These are phyloP conservation scores for Diaporthe vexans DNA, from an alignment of 2,329 filamentous ascomycete species.

Conservation along the genomic window DNA sequence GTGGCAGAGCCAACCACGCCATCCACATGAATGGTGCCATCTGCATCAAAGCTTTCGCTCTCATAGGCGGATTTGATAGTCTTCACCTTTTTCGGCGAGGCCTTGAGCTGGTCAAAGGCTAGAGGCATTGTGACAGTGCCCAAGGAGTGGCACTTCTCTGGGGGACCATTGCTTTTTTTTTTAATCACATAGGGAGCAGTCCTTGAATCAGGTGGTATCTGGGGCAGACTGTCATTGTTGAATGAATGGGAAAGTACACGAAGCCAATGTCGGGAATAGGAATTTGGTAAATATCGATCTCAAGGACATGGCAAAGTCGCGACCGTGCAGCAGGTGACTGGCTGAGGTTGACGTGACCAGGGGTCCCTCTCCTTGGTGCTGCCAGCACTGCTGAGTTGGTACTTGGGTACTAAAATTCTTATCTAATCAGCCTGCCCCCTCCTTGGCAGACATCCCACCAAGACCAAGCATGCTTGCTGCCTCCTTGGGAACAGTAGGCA, in stretches of 20 bases:
- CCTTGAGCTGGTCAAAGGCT: slow-evolving; percentile 59
- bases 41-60: slow-evolving; percentile 88
- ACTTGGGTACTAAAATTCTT: slow-evolving; percentile 18
- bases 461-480: slow-evolving; percentile 1
- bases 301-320: slow-evolving; percentile 24
- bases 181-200: neutral
- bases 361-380: neutral
- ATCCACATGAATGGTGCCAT: slow-evolving; percentile 87
- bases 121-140: slow-evolving; percentile 59
- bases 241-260: neutral
- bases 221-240: slow-evolving; percentile 2
- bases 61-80: slow-evolving; percentile 79
- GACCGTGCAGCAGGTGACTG: slow-evolving; percentile 13
- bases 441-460: slow-evolving; percentile 30
- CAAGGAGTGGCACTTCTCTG: neutral
- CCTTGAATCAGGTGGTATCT: neutral
- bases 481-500: neutral
- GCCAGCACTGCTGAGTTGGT: neutral
- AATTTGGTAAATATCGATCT: slow-evolving; percentile 7
- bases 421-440: slow-evolving; percentile 36
- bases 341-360: slow-evolving; percentile 11
- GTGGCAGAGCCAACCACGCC: slow-evolving; percentile 89
- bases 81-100: slow-evolving; percentile 69
- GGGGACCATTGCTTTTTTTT: slow-evolving; percentile 9
- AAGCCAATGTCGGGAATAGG: neutral